Conservation (phyloP, 1,284 basidiomycete species). For the Pascua sp. region DNA sequence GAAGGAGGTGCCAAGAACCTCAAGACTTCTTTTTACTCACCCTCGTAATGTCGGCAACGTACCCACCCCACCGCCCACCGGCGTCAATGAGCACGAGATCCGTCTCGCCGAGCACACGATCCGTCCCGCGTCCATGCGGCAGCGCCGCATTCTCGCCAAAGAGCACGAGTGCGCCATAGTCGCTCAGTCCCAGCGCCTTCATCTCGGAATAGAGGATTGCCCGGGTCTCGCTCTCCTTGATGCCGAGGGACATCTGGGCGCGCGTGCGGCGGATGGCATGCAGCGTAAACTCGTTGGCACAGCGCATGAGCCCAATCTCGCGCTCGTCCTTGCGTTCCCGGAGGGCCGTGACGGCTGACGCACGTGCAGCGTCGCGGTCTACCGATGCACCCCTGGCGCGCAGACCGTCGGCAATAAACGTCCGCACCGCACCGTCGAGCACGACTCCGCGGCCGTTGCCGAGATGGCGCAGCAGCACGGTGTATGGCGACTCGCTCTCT, state of each 20-base stretch:
- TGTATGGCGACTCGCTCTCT: conserved; percentile 68
- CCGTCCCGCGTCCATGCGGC: conserved; percentile 73
- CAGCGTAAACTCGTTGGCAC: conserved; percentile 76
- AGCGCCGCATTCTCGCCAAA: conserved; percentile 85
- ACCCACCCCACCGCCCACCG: conserved; percentile 66
- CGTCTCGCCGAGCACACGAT: conserved; percentile 56
- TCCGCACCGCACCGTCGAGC: conserved; percentile 61
- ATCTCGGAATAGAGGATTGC: conserved; percentile 60
- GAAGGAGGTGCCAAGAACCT: too few relatives aligned
- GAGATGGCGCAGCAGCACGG: conserved; percentile 56
- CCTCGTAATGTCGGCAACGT: conserved; percentile 71
- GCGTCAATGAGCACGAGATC: conserved; percentile 78
- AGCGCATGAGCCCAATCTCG: conserved; percentile 69
- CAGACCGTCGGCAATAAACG: conserved; percentile 55
- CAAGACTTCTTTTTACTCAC: conserved; percentile 50
- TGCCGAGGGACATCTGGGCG: conserved; percentile 63
- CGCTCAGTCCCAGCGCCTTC: conserved; percentile 57
- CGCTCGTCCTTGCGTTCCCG: conserved; percentile 69
- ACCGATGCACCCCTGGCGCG: conserved; percentile 46
- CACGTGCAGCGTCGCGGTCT: conserved; percentile 49
- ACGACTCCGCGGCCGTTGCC: conserved; percentile 47
- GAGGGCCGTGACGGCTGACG: conserved; percentile 56
- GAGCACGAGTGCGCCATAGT: conserved; percentile 62
- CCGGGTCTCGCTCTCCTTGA: conserved; percentile 67
- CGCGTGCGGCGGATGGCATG: conserved; percentile 67